These are phyloP conservation scores for Stellera chamaejasme DNA, from an alignment of 345 rosid genomes.

Conservation along the genomic window DNA sequence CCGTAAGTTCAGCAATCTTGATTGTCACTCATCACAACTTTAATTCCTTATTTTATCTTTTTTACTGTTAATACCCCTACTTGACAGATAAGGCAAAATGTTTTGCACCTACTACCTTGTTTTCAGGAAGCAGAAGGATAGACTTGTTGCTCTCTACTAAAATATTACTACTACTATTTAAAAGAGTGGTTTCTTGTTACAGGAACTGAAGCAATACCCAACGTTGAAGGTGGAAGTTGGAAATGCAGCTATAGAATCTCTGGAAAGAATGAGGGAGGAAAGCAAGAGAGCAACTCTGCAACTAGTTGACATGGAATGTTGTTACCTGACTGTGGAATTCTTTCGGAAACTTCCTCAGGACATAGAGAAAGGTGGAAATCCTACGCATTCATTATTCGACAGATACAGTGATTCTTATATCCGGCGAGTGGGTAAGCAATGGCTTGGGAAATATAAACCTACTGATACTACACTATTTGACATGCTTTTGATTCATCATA, in stretches of 20 bases:
- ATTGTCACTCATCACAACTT: background rate
- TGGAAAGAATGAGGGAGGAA: constrained; percentile 89
- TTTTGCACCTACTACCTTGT: background rate
- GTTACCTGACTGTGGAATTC: constrained; percentile 90
- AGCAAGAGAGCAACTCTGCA: constrained; percentile 82
- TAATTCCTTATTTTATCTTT: background rate
- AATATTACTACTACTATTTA: too few relatives aligned
- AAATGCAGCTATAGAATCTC: constrained; percentile 69
- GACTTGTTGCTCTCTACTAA: too few relatives aligned
- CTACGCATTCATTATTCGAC: constrained; percentile 82
- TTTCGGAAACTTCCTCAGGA: constrained; percentile 97
- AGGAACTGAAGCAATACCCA: constrained; percentile 96
- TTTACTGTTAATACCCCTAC: background rate
- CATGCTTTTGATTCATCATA: background rate
- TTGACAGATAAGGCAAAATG: background rate
- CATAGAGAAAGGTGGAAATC: constrained; percentile 93
- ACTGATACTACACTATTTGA: too few relatives aligned
- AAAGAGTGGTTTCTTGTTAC: constrained; percentile 4
- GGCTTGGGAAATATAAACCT: too few relatives aligned
- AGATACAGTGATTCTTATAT: constrained; percentile 87
- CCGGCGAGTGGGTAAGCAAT: constrained; percentile 58
- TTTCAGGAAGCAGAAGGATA: too few relatives aligned
- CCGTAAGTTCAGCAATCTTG: constrained; percentile 28
- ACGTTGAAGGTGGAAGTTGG: constrained; percentile 78
- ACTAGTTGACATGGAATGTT: constrained; percentile 89